These are phyloP conservation scores for Acanthamoeba castellanii DNA, from an alignment of 208 protist species.

Conservation along the genomic window DNA sequence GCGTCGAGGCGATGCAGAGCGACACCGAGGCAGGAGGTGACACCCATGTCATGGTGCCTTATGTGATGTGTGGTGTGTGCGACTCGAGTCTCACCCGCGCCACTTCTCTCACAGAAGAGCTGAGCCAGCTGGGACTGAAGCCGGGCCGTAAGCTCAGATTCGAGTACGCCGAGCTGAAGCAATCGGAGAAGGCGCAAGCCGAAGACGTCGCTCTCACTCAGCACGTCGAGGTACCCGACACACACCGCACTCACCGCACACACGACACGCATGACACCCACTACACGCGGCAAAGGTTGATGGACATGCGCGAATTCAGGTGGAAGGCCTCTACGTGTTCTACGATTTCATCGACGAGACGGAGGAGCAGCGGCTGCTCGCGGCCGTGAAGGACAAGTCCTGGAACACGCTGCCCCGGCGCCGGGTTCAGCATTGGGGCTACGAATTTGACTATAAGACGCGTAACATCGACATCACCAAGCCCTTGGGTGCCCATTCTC, in stretches of 20 bases:
- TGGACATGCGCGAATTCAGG: neutral
- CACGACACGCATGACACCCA: too few relatives aligned
- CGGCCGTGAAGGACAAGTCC: neutral
- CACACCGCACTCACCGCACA: neutral
- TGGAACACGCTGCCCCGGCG: slow-evolving; percentile 44
- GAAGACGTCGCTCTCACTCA: slow-evolving; percentile 36
- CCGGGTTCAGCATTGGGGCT: slow-evolving; percentile 49
- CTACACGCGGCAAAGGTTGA: too few relatives aligned
- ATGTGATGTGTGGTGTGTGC: too few relatives aligned
- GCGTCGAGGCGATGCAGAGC: neutral
- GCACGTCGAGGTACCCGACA: neutral
- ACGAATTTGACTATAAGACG: slow-evolving; percentile 65
- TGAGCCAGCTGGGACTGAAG: neutral
- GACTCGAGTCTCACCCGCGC: too few relatives aligned
- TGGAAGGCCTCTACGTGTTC: slow-evolving; percentile 60
- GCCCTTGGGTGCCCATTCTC: neutral
- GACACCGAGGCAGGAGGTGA: neutral
- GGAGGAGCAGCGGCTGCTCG: slow-evolving; percentile 10
- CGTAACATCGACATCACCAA: slow-evolving; percentile 32
- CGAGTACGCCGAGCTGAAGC: slow-evolving; percentile 27
- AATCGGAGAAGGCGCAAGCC: neutral
- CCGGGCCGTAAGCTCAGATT: neutral
- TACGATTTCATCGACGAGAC: slow-evolving; percentile 41
- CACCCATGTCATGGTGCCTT: too few relatives aligned
- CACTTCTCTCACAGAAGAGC: too few relatives aligned